These are phyloP conservation scores for Penicillium waksmanii DNA, from an alignment of 495 filamentous ascomycete genomes.

Conservation along the genomic window DNA sequence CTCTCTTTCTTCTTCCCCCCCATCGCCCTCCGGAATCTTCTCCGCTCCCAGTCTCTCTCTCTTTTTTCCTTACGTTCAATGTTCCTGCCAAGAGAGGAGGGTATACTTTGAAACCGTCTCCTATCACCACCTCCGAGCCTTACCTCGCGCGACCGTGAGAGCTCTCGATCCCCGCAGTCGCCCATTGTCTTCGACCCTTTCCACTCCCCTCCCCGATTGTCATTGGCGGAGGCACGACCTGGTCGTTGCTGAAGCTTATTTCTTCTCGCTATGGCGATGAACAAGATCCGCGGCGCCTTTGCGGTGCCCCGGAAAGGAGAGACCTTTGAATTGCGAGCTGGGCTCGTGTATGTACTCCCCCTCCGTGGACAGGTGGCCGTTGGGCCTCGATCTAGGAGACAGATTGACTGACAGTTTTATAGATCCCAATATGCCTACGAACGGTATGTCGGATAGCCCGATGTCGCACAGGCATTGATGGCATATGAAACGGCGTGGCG, in stretches of 20 bases:
- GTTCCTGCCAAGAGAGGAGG: constrained; percentile 17
- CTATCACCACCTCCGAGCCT: constrained; percentile 19
- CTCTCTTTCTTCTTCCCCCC: constrained; percentile 20
- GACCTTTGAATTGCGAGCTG: constrained; percentile 96
- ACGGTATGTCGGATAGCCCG: constrained; percentile 53
- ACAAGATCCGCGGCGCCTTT: constrained; percentile 93
- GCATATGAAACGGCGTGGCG: constrained; percentile 12
- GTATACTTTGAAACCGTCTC: constrained; percentile 18
- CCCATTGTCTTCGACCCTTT: constrained; percentile 31
- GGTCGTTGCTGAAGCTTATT: constrained; percentile 50
- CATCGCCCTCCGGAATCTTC: constrained; percentile 9
- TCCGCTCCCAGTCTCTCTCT: constrained; percentile 9
- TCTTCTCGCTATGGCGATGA: constrained; percentile 77
- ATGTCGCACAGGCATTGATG: background rate
- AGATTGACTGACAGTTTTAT: constrained; percentile 31
- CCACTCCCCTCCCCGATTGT: constrained; percentile 23
- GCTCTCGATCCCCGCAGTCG: constrained; percentile 47
- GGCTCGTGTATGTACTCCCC: constrained; percentile 68
- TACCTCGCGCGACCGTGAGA: constrained; percentile 41
- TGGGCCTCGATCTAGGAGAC: constrained; percentile 7
- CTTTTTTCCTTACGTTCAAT: constrained; percentile 9
- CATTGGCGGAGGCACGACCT: constrained; percentile 51
- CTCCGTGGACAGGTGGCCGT: constrained; percentile 19
- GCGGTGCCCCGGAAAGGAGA: constrained; percentile 92
- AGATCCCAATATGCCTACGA: constrained; percentile 98